Percentiles rank a stretch among this genome's conserved stretches.
These are phyloP conservation scores for Adansonia madagascariensis DNA, from an alignment of 441 rosid genomes.

Conservation along the genomic window DNA sequence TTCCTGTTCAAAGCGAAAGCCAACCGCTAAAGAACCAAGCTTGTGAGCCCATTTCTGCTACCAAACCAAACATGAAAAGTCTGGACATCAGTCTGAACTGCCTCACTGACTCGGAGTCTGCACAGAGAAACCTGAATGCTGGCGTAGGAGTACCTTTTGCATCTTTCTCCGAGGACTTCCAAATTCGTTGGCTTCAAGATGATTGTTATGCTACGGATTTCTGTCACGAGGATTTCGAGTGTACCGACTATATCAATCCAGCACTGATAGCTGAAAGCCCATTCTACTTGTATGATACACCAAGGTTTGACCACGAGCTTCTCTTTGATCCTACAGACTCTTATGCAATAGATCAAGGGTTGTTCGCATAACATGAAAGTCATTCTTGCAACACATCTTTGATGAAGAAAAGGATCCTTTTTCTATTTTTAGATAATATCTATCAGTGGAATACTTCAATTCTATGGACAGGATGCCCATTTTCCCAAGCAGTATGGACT, in stretches of 20 bases:
- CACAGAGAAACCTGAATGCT: constrained; percentile 41
- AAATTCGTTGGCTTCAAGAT: constrained; percentile 54
- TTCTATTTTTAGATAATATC: constrained; percentile 31
- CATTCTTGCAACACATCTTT: constrained; percentile 14
- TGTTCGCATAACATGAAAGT: constrained; percentile 58
- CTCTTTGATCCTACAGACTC: constrained; percentile 65
- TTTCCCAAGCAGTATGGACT: constrained; percentile 35
- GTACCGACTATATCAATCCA: constrained; percentile 48
- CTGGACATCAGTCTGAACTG: constrained; percentile 43
- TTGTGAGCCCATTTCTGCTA: constrained; percentile 42
- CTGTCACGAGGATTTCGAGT: constrained; percentile 52
- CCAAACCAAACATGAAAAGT: constrained; percentile 37
- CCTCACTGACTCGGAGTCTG: constrained; percentile 43
- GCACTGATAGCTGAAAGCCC: constrained; percentile 52
- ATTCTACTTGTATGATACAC: constrained; percentile 45
- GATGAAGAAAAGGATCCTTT: constrained; percentile 20
- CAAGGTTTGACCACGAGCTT: constrained; percentile 65
- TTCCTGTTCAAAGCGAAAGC: constrained; percentile 40
- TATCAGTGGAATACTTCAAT: constrained; percentile 27
- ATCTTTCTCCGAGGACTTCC: constrained; percentile 52
- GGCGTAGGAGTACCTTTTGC: constrained; percentile 40
- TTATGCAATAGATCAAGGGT: constrained; percentile 60
- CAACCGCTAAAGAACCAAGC: constrained; percentile 40
- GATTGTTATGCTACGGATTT: constrained; percentile 54
- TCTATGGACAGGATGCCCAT: constrained; percentile 39